A percentile compares a stretch with the other conserved stretches of the same genome.
These are phyloP conservation scores for Tetrapisispora iriomotensis DNA, from an alignment of 805 yeast genomes.

Conservation along the genomic window DNA sequence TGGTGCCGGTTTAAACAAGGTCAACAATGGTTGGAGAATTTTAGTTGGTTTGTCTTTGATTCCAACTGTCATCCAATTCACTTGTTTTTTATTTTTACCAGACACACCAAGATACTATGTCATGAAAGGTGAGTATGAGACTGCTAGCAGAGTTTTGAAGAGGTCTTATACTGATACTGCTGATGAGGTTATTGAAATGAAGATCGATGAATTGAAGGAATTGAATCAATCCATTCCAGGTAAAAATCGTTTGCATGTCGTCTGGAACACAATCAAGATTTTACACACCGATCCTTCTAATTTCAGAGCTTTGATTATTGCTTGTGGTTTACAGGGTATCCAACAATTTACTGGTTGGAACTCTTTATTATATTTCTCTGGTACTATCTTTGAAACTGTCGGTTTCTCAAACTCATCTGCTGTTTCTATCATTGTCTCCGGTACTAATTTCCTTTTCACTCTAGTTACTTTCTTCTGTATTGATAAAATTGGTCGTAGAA, in stretches of 20 bases:
- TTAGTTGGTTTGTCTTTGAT: slow-evolving; percentile 84
- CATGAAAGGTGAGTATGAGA: slow-evolving; percentile 52
- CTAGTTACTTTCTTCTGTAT: slow-evolving; percentile 76
- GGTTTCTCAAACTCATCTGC: slow-evolving; percentile 90
- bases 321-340: slow-evolving; percentile 90
- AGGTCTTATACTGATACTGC: slow-evolving; percentile 56
- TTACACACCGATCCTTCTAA: slow-evolving; percentile 66
- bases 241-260: slow-evolving; percentile 36
- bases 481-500: slow-evolving; percentile 82
- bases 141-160: slow-evolving; percentile 57
- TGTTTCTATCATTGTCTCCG: slow-evolving; percentile 87
- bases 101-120: slow-evolving; percentile 91
- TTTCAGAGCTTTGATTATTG: slow-evolving; percentile 78
- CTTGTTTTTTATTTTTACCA: slow-evolving; percentile 74
- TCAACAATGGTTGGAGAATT: slow-evolving; percentile 84
- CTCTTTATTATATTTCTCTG: slow-evolving; percentile 89
- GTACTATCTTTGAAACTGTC: slow-evolving; percentile 83
- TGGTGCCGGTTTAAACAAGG: slow-evolving; percentile 74
- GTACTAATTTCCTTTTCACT: slow-evolving; percentile 87
- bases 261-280: slow-evolving; percentile 51
- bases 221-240: slow-evolving; percentile 41
- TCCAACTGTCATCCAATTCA: slow-evolving; percentile 73
- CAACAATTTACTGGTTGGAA: slow-evolving; percentile 97
- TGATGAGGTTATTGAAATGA: slow-evolving; percentile 52
- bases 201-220: slow-evolving; percentile 54